Evolutionary conservation across 164 flowering plant genomes (phyloP).

Genomic region (Paratinospora sagittata): DNA sequence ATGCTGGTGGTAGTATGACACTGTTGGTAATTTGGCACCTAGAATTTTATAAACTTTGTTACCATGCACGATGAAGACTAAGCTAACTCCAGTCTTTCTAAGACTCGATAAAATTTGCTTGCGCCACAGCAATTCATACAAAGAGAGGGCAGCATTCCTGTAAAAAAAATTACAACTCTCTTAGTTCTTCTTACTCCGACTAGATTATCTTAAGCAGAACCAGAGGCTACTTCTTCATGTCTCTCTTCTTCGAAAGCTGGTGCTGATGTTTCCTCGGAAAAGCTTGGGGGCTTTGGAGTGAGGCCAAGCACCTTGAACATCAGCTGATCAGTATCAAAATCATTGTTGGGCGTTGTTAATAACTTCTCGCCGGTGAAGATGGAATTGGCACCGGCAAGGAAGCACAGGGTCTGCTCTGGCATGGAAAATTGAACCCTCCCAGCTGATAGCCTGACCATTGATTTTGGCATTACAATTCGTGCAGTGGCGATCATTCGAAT

Average conservation of each 20-base stretch:
- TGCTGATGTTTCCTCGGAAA: constrained; percentile 31
- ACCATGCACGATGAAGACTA: too few relatives aligned
- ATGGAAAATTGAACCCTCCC: constrained; percentile 90
- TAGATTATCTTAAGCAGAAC: constrained; percentile 14
- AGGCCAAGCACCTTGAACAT: constrained; percentile 94
- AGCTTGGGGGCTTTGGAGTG: constrained; percentile 76
- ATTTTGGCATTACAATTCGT: constrained; percentile 90
- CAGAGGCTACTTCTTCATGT: constrained; percentile 45
- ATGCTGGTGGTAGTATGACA: too few relatives aligned
- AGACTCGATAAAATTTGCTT: not conserved
- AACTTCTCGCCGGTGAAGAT: constrained; percentile 96
- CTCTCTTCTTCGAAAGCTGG: constrained; percentile 36
- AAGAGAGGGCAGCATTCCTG: not conserved
- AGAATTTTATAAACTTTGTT: too few relatives aligned
- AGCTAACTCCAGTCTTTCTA: too few relatives aligned
- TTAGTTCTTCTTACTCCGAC: too few relatives aligned
- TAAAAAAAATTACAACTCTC: not conserved
- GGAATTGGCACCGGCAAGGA: too few relatives aligned
- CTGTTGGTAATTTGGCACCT: too few relatives aligned
- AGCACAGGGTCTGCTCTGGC: constrained; percentile 93
- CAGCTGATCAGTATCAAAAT: constrained; percentile 78
- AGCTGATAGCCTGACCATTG: constrained; percentile 96
- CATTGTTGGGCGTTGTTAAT: constrained; percentile 89
- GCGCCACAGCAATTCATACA: not conserved
- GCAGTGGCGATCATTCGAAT: constrained; percentile 95